Evolutionary conservation across 2,329 filamentous ascomycete species (phyloP).

Genomic region (Sporothrix phasma): DNA sequence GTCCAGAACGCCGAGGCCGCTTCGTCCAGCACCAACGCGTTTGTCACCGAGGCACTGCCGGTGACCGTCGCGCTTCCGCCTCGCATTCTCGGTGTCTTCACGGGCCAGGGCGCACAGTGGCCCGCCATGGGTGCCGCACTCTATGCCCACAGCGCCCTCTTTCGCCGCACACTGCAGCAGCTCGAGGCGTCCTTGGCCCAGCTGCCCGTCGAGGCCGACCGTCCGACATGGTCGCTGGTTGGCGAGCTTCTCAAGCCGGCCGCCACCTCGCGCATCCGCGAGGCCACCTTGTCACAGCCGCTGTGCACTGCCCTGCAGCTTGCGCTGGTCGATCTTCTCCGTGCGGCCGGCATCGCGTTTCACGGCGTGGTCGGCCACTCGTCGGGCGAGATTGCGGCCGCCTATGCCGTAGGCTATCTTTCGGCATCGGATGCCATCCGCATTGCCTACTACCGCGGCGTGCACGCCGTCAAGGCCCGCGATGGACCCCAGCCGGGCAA

Average conservation of each 20-base stretch:
- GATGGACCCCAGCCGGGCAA: slow-evolving; percentile 20
- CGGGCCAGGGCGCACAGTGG: slow-evolving; percentile 19
- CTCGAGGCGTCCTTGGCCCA: slow-evolving; percentile 12
- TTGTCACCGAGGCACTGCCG: slow-evolving; percentile 6
- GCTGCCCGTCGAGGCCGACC: slow-evolving; percentile 7
- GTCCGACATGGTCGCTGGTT: slow-evolving; percentile 16
- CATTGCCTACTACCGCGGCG: slow-evolving; percentile 33
- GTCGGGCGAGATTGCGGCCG: slow-evolving; percentile 36
- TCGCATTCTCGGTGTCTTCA: slow-evolving; percentile 14
- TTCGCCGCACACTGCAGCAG: slow-evolving; percentile 2
- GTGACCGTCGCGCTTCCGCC: slow-evolving; percentile 6
- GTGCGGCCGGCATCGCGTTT: slow-evolving; percentile 23
- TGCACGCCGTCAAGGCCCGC: slow-evolving; percentile 23
- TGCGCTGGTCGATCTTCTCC: slow-evolving; percentile 27
- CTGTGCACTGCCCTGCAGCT: slow-evolving; percentile 46
- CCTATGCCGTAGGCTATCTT: slow-evolving; percentile 32
- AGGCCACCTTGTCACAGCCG: slow-evolving; percentile 38
- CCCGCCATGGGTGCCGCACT: slow-evolving; percentile 27
- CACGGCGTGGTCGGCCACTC: slow-evolving; percentile 31
- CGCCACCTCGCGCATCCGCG: slow-evolving; percentile 15
- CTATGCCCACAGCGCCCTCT: slow-evolving; percentile 5
- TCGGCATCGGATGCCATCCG: slow-evolving; percentile 30
- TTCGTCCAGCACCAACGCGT: not conserved
- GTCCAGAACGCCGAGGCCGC: not conserved
- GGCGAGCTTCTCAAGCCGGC: slow-evolving; percentile 13